These are phyloP conservation scores for Buddleja alternifolia DNA, from an alignment of 257 asterid species.

Conservation along the genomic window DNA sequence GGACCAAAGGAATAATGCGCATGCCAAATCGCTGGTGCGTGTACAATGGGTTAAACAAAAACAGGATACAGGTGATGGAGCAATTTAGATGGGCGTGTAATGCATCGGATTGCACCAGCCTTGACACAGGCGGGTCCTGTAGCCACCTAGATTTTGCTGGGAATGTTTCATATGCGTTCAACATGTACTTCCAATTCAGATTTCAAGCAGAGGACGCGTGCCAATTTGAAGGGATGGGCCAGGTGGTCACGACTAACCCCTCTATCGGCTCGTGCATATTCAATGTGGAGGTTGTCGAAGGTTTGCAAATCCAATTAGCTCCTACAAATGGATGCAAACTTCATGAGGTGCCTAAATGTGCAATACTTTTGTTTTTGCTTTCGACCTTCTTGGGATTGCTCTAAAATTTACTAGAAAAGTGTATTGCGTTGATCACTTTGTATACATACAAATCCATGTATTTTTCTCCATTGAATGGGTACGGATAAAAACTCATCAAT, in stretches of 20 bases:
- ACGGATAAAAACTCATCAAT: no score
- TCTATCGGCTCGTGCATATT: conserved; percentile 37
- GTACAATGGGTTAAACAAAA: neutral
- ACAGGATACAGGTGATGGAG: neutral
- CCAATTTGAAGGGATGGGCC: no score
- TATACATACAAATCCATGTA: no score
- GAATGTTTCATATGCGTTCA: conserved; percentile 40
- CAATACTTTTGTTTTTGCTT: neutral
- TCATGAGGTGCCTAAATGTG: no score
- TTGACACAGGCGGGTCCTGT: conserved; percentile 32
- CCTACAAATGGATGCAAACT: no score
- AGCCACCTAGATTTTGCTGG: conserved; percentile 12
- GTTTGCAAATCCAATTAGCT: conserved; percentile 24
- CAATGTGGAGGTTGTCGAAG: conserved; percentile 47
- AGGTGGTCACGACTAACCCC: conserved; percentile 27
- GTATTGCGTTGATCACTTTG: no score
- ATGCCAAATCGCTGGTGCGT: no score
- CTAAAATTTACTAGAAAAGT: no score
- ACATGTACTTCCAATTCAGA: conserved; percentile 27
- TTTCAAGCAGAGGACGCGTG: conserved; percentile 33
- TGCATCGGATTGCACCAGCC: conserved; percentile 32
- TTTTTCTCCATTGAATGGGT: no score
- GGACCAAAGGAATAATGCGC: no score
- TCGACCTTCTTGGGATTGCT: neutral
- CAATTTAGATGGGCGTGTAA: neutral